Base-by-base conservation (phyloP, 352 stramenopile genomes). In the Phytopythium sindhum region DNA sequence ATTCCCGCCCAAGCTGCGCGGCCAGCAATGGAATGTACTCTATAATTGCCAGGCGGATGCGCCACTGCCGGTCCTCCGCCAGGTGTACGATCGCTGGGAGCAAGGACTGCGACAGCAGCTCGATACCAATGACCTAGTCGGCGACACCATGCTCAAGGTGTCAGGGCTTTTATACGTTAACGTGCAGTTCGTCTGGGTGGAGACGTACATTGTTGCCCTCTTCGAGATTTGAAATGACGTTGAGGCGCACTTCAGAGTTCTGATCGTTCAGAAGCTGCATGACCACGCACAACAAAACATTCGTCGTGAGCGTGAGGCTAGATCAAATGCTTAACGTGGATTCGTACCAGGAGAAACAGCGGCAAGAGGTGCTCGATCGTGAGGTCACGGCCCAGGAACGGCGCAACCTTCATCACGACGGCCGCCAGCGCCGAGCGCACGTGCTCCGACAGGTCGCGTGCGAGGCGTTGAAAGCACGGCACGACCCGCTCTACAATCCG, bases 1-100 rank as follows among this genome's bases (percentile, higher is more conserved):
- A 99, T 23, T 97, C 82, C 57, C 83, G 84, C 19, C 97, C 97
- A 21, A 99, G 80, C 62, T 99, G 95, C 62, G 93, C 90, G 5
- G 96, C 97, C 41, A 99, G 73, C 48, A 98, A 77, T 42, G 98
- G 98, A 62, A 99, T 98, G 76, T 99, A 97, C 72, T 99, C 88
- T 78, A 99, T 99, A 71, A 99, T 99, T 23, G 96, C 97, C 17
- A 99, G 78, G 42, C 98, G 91, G 67, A 99, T 98, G 64, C 97
- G 86, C 98, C 98, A 99, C 75, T 99, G 98, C n/a, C 88, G 84
- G 81, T 99, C 97, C 83, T 99, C 93, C 24, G 97, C 95, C 50
- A 99, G 81, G 69, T 99, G 96, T 9, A 99, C 79, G 78, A 99
- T 98, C 50, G 97, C 97, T 48, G 97, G 97, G 12, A 99, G 68